Evolutionary conservation across 1,284 basidiomycete species (phyloP).

Genomic region (Caloboletus firmus): DNA sequence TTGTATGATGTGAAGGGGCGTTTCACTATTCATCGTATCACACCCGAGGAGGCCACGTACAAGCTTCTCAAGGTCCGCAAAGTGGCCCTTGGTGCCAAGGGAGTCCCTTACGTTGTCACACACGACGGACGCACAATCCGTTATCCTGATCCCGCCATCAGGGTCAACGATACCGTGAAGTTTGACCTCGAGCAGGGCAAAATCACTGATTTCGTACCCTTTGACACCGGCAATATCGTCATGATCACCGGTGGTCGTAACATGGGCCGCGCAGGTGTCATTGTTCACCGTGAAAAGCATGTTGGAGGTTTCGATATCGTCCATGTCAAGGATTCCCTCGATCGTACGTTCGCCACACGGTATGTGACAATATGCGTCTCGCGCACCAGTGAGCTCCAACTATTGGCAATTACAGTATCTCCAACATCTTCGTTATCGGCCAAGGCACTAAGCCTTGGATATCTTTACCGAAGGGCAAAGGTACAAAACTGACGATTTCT

Average conservation of each 20-base stretch:
- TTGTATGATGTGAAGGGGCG: slow-evolving; percentile 99
- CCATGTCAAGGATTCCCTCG: slow-evolving; percentile 94
- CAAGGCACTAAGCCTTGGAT: slow-evolving; percentile 95
- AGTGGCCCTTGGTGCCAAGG: slow-evolving; percentile 89
- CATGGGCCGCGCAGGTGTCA: slow-evolving; percentile 98
- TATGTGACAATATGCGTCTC: slow-evolving; percentile 40
- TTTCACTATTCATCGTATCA: slow-evolving; percentile 99
- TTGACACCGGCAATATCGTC: slow-evolving; percentile 97
- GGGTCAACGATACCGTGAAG: slow-evolving; percentile 97
- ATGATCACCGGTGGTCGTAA: slow-evolving; percentile 99
- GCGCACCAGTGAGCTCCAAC: slow-evolving; percentile 1
- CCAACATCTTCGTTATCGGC: slow-evolving; percentile 98
- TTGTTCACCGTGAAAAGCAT: slow-evolving; percentile 96
- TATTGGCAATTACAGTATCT: slow-evolving; percentile 56
- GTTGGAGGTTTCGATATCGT: slow-evolving; percentile 98
- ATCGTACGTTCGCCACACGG: slow-evolving; percentile 95
- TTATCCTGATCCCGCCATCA: slow-evolving; percentile 96
- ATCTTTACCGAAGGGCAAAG: slow-evolving; percentile 98
- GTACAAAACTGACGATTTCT: slow-evolving; percentile 89
- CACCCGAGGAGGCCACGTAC: slow-evolving; percentile 95
- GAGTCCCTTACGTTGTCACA: slow-evolving; percentile 96
- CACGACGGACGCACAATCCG: slow-evolving; percentile 99
- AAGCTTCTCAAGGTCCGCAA: slow-evolving; percentile 98
- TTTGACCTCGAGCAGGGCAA: slow-evolving; percentile 96
- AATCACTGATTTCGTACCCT: slow-evolving; percentile 93